Base-by-base conservation (phyloP, 2,329 filamentous ascomycete genomes). In the Phialemoniopsis sp. region DNA sequence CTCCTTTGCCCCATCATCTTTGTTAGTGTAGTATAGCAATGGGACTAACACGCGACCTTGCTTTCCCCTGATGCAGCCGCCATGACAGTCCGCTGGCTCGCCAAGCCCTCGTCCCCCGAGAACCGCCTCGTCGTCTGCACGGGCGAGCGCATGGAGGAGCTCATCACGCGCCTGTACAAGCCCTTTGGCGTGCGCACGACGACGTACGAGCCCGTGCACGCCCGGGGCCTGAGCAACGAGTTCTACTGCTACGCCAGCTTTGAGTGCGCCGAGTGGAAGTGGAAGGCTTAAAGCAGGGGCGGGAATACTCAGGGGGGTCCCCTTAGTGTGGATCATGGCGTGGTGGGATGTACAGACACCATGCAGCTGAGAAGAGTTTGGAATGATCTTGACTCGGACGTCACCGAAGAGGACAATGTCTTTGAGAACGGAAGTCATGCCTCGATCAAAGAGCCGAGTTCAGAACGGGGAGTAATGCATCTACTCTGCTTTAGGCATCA, bases 181-280 rank as follows among this genome's bases (percentile, higher is more conserved):
- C 71, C 78, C 33, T 66, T 80, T 28, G 81, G 81, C 3, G 62
- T 85, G 19, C 65, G 59, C 39, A 81, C 80, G 5, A 90, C 86
- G 1, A 78, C 74, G 1, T 89, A 82, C 55, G 76, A 82, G 51
- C 80, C 82, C 4, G 67, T 72, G 46, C 87, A 91, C 53, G 72
- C 76, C n/a, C 78, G 79, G 45, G 84, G 84, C 1, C 62, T 93
- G 43, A 87, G 84, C 59, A 93, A 93, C 54, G 85, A 89, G 60
- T 93, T 89, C 56, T 75, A 78, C 54, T 89, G 84, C 59, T 91
- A 88, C 54, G 78, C 87, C 17, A 90, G 87, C 54, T 90, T 87
- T 54, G 82, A 87, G 57, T 78, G 80, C 50, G 63, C 63, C 7
- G 59, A 58, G 5, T 78, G 76, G 72, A 62, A 56, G 32, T 76